Evolutionary conservation across 805 yeast genomes (phyloP).

Genomic region (Saccharomyces eubayanus): DNA sequence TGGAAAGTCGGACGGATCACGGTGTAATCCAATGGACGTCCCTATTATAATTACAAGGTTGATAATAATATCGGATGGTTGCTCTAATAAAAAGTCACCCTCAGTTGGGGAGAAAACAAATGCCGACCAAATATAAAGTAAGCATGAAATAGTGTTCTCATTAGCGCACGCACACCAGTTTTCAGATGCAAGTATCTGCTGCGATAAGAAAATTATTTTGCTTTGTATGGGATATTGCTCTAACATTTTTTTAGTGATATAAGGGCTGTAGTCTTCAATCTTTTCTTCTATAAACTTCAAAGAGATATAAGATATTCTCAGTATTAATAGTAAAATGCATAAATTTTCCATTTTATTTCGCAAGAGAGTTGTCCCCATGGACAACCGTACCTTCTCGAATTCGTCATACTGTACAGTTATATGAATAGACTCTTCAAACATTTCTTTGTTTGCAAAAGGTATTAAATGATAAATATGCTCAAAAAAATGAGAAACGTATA

Average conservation of each 20-base stretch:
- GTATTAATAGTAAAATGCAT: slow-evolving; percentile 12
- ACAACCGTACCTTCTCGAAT: slow-evolving; percentile 9
- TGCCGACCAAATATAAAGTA: slow-evolving; percentile 19
- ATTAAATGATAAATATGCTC: slow-evolving; percentile 11
- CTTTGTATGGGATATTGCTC: slow-evolving; percentile 12
- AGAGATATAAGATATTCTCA: slow-evolving; percentile 15
- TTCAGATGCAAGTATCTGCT: slow-evolving; percentile 14
- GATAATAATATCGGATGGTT: slow-evolving; percentile 18
- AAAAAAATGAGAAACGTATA: slow-evolving; percentile 14
- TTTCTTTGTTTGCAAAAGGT: slow-evolving; percentile 11
- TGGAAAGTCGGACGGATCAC: slow-evolving; percentile 17
- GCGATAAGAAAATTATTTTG: slow-evolving; percentile 11
- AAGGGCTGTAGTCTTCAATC: slow-evolving; percentile 2
- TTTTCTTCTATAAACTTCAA: slow-evolving; percentile 7
- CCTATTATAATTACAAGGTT: slow-evolving; percentile 15
- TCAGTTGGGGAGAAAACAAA: slow-evolving; percentile 19
- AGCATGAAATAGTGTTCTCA: slow-evolving; percentile 16
- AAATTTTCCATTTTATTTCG: slow-evolving; percentile 15
- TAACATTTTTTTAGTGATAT: slow-evolving; percentile 6
- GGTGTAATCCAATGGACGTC: slow-evolving; percentile 19
- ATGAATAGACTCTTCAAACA: slow-evolving; percentile 14
- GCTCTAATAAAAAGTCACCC: slow-evolving; percentile 18
- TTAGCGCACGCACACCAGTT: slow-evolving; percentile 16
- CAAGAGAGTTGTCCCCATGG: slow-evolving; percentile 12
- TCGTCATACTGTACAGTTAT: slow-evolving; percentile 9